Evolutionary conservation across 257 asterid species (phyloP).

Genomic region (Eustoma russellianum): DNA sequence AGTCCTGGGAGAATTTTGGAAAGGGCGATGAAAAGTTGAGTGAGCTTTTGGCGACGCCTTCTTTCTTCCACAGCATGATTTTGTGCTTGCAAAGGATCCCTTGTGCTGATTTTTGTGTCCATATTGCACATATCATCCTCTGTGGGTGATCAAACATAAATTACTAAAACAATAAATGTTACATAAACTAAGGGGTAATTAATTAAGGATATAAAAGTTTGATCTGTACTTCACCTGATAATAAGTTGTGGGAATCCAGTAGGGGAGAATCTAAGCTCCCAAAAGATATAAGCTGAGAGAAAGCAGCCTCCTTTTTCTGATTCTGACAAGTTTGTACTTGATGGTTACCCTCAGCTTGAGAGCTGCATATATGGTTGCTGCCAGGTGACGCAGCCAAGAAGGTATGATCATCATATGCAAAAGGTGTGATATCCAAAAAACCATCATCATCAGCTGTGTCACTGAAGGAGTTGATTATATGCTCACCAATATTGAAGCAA

Average conservation of each 20-base stretch:
- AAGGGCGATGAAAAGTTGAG: slow-evolving; percentile 44
- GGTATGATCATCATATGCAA: neutral
- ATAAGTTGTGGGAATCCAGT: neutral
- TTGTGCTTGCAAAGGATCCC: slow-evolving; percentile 42
- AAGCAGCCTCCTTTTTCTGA: neutral
- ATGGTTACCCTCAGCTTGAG: too few species aligned
- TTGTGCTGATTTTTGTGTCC: neutral
- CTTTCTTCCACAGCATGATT: slow-evolving; percentile 52
- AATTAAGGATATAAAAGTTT: neutral
- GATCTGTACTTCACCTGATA: neutral
- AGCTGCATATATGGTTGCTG: too few species aligned
- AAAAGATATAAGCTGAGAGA: slow-evolving; percentile 16
- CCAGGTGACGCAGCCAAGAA: neutral
- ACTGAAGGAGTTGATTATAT: neutral
- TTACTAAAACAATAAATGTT: too few species aligned
- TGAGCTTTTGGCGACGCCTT: slow-evolving; percentile 43
- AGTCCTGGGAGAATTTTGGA: slow-evolving; percentile 61
- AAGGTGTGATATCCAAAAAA: slow-evolving; percentile 2
- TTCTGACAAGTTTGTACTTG: too few species aligned
- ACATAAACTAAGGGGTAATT: too few species aligned
- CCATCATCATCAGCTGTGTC: neutral
- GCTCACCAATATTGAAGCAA: neutral
- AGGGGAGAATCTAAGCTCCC: neutral
- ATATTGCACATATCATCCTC: neutral
- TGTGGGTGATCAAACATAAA: neutral